Evolutionary conservation across 23 red algal species (phyloP).

Genomic region (Chondrus crispus): DNA sequence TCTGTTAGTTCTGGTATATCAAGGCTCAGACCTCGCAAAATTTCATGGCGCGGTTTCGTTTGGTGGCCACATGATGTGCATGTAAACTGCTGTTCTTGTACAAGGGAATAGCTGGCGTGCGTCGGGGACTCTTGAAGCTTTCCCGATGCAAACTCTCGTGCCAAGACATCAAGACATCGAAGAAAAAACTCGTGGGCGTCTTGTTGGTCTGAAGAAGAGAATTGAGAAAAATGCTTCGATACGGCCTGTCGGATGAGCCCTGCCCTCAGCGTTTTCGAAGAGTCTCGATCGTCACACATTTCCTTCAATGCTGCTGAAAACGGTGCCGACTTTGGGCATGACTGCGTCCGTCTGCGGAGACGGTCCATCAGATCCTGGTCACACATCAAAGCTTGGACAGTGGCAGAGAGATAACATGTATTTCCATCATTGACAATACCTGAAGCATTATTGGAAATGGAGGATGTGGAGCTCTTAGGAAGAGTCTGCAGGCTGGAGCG

Average conservation of each 20-base stretch:
- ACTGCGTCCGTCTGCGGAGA: background rate
- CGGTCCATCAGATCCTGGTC: background rate
- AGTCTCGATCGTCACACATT: background rate
- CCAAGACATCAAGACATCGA: background rate
- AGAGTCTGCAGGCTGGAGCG: background rate
- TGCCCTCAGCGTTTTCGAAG: background rate
- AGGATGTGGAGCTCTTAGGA: no score
- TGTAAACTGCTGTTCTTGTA: background rate
- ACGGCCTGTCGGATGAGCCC: background rate
- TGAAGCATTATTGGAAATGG: background rate
- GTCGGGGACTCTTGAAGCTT: background rate
- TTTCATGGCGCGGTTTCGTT: background rate
- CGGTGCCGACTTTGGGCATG: no score
- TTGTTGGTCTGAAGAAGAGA: background rate
- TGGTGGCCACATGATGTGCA: background rate
- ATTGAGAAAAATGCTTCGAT: background rate
- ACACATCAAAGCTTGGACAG: background rate
- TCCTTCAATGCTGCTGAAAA: background rate
- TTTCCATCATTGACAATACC: background rate
- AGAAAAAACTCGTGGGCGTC: conserved; percentile 6
- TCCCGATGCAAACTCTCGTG: background rate
- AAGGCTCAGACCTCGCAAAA: background rate
- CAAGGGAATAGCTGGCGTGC: background rate
- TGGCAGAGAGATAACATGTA: background rate
- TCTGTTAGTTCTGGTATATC: background rate